Base-by-base conservation (phyloP, 257 asterid species). In the Salvia hispanica region DNA sequence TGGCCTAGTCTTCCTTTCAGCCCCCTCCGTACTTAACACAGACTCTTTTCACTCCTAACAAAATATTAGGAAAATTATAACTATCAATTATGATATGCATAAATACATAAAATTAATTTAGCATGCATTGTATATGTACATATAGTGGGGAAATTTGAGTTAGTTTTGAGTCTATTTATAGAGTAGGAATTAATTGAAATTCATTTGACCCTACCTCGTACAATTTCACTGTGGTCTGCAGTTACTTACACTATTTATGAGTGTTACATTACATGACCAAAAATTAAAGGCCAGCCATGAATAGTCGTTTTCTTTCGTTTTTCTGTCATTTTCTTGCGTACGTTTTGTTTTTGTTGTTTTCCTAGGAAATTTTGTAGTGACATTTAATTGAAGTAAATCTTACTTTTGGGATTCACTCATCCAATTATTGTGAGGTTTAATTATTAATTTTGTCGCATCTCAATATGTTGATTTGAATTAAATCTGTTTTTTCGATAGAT, bases 11-110 rank as follows among this genome's bases (percentile, higher is more conserved):
- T 54, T 65, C 79, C 57, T 14, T 46, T 28, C 66, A 64, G 73
- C 67, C 53, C 71, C 77, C 80, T 76, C 80, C 80, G 77, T 71
- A 71, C 80, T 40, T 66, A 76, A 60, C 77, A 66, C 43, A n/a
- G n/a, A n/a, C 16, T 25, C 37, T 6, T 33, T 31, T 57, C 5
- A 21, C 8, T 15, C 54, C 39, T 61, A n/a, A 10, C 5, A 60
- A 9, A 18, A 60, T 39, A 15, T 9, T 12, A 9, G 11, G 14
- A 11, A 18, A 42, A 1, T 11, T 12, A 43, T 62, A 1, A 25
- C 31, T 3, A 60, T 37, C n/a, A 59, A 18, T 59, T 51, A 15
- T 7, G 5, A 55, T 28, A n/a, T 53, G 16, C 40, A 55, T 4
- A 54, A 8, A 21, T 53, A 53, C 6, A 5, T 51, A 16, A 52